A percentile compares a stretch with the other conserved stretches of the same genome.
These are phyloP conservation scores for Thyridium curvatum DNA, from an alignment of 2,329 filamentous ascomycete genomes.

Conservation along the genomic window DNA sequence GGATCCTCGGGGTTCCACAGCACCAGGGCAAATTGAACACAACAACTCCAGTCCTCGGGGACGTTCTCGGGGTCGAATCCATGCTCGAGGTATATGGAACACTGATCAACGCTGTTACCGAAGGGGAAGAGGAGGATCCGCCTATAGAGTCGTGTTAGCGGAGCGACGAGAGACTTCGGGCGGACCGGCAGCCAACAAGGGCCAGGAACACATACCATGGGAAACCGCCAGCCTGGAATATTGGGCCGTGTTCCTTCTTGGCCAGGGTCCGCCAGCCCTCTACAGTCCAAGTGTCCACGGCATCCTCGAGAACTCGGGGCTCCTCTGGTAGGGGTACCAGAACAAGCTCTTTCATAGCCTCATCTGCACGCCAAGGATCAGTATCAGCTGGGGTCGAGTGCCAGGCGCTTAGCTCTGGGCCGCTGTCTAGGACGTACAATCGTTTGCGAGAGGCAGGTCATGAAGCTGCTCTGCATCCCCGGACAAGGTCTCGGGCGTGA, in stretches of 20 bases:
- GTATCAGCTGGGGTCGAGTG: constrained; percentile 11
- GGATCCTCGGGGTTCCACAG: constrained; percentile 93
- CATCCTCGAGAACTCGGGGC: constrained; percentile 72
- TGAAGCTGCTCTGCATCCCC: constrained; percentile 36
- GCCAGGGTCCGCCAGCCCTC: constrained; percentile 70
- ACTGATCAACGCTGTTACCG: constrained; percentile 89
- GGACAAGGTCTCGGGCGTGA: constrained; percentile 45
- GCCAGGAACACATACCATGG: constrained; percentile 61
- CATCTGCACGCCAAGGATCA: constrained; percentile 45
- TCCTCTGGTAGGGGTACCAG: constrained; percentile 69
- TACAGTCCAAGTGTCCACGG: constrained; percentile 79
- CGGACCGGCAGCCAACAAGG: neutral
- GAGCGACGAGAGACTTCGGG: neutral
- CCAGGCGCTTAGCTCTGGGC: neutral
- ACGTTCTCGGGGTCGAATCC: constrained; percentile 71
- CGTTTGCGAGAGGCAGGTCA: constrained; percentile 42
- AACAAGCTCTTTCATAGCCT: constrained; percentile 78
- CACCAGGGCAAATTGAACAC: constrained; percentile 90
- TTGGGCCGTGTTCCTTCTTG: constrained; percentile 80
- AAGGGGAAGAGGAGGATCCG: constrained; percentile 92
- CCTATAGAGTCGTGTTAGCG: constrained; percentile 40
- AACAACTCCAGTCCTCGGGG: constrained; percentile 92
- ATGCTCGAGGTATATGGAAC: constrained; percentile 94
- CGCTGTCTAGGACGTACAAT: constrained; percentile 36
- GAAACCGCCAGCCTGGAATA: constrained; percentile 78